Conservation (phyloP, 208 protist genomes). For the Acanthamoeba divionensis region DNA sequence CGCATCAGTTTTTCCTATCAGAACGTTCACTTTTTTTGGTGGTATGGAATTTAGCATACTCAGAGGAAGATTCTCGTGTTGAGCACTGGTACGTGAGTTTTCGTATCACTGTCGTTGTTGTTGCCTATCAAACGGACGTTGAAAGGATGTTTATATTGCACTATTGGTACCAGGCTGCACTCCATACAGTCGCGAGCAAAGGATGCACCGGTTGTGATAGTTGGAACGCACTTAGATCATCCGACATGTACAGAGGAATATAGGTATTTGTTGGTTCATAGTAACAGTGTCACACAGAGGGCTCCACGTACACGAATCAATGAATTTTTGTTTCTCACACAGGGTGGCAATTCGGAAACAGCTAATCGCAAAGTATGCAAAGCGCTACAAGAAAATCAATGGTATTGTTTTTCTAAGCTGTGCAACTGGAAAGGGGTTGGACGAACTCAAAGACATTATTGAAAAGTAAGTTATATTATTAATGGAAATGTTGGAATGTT, state of each 20-base stretch:
- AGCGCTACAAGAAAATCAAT: not conserved
- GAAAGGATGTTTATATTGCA: not conserved
- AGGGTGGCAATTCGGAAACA: not conserved
- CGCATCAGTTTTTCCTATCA: constrained; percentile 45
- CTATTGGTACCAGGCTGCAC: constrained; percentile 23
- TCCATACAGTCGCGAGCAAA: constrained; percentile 4
- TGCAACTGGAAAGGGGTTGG: not conserved
- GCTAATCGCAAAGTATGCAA: not conserved
- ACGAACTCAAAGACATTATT: not conserved
- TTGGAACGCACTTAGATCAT: constrained; percentile 33
- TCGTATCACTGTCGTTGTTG: not conserved
- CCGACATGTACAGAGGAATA: constrained; percentile 9
- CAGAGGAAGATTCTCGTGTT: not conserved
- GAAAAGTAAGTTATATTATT: not conserved
- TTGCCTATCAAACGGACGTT: not conserved
- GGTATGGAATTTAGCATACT: not conserved
- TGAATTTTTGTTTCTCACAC: not conserved
- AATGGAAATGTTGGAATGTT: not conserved
- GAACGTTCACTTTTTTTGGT: constrained; percentile 39
- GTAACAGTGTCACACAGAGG: not conserved
- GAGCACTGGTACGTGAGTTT: not conserved
- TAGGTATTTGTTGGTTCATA: not conserved
- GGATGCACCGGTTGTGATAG: constrained; percentile 11
- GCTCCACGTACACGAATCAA: not conserved
- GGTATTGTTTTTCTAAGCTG: constrained; percentile 30